Conservation (phyloP, 2,329 filamentous ascomycete genomes). For the Colletotrichum zoysiae region DNA sequence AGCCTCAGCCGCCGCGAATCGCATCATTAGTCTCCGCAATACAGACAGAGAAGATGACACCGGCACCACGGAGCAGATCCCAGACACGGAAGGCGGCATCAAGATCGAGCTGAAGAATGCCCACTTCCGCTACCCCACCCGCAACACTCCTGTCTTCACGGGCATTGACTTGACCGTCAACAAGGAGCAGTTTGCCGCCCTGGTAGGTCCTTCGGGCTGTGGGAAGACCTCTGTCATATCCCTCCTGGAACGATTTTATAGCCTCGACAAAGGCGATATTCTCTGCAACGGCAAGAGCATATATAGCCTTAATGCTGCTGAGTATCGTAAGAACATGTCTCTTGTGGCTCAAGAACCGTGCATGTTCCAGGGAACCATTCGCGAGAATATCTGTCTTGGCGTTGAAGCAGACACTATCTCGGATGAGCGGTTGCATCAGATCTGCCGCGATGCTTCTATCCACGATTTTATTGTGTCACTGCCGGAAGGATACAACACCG, state of each 20-base stretch:
- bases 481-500: conserved; percentile 76
- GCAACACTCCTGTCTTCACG: conserved; percentile 68
- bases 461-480: conserved; percentile 78
- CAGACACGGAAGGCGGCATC: conserved; percentile 62
- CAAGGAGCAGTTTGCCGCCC: conserved; percentile 76
- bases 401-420: conserved; percentile 66
- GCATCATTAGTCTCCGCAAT: conserved; percentile 67
- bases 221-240: conserved; percentile 80
- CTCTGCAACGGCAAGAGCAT: conserved; percentile 74
- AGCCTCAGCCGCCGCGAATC: conserved; percentile 69
- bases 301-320: conserved; percentile 65
- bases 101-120: conserved; percentile 68
- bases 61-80: conserved; percentile 52
- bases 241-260: conserved; percentile 78
- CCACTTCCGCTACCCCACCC: conserved; percentile 71
- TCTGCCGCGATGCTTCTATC: conserved; percentile 73
- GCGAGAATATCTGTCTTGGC: conserved; percentile 78
- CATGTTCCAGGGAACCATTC: conserved; percentile 74
- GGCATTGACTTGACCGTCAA: conserved; percentile 73
- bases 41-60: conserved; percentile 53
- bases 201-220: conserved; percentile 78
- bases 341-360: conserved; percentile 82
- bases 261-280: conserved; percentile 73
- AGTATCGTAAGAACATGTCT: conserved; percentile 75
- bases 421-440: conserved; percentile 64